A percentile compares a stretch with the other conserved stretches of the same genome.
These are phyloP conservation scores for Psilocybe cyanescens DNA, from an alignment of 768 basidiomycete genomes.

Conservation along the genomic window DNA sequence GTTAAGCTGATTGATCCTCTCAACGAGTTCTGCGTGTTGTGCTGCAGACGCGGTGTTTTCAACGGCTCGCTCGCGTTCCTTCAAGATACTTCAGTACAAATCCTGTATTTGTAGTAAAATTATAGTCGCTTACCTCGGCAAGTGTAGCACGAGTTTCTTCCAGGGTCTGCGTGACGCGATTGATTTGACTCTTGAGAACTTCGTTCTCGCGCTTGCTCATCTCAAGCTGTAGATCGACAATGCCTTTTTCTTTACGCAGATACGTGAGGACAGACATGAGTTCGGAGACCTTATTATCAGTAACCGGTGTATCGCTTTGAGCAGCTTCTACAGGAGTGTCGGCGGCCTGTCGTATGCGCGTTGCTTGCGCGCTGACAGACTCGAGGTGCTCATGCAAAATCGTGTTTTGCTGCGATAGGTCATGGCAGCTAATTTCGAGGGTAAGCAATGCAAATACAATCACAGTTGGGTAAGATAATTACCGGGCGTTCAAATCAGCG, in stretches of 20 bases:
- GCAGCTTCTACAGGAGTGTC: slow-evolving; percentile 46
- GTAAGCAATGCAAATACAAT: background rate
- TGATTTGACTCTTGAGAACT: slow-evolving; percentile 75
- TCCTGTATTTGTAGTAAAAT: background rate
- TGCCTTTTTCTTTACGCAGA: slow-evolving; percentile 89
- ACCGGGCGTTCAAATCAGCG: slow-evolving; percentile 73
- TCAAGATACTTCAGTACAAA: slow-evolving; percentile 6
- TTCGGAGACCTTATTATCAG: slow-evolving; percentile 70
- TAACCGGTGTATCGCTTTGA: slow-evolving; percentile 51
- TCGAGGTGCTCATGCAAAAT: slow-evolving; percentile 86
- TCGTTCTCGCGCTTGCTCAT: slow-evolving; percentile 76
- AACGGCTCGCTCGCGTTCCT: slow-evolving; percentile 85
- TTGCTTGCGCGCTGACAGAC: slow-evolving; percentile 79
- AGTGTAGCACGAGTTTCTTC: slow-evolving; percentile 73
- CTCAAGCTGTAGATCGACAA: slow-evolving; percentile 86
- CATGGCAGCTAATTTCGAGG: slow-evolving; percentile 37
- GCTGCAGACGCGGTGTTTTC: slow-evolving; percentile 71
- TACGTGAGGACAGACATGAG: slow-evolving; percentile 80
- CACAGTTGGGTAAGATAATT: slow-evolving; percentile 18
- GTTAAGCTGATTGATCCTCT: slow-evolving; percentile 86
- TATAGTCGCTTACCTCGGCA: slow-evolving; percentile 55
- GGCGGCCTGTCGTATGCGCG: slow-evolving; percentile 76
- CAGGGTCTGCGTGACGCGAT: slow-evolving; percentile 69
- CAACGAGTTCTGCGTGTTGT: slow-evolving; percentile 83
- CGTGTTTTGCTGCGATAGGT: slow-evolving; percentile 75